These are phyloP conservation scores for Penicillium diatomitis DNA, from an alignment of 495 filamentous ascomycete species.

Conservation along the genomic window DNA sequence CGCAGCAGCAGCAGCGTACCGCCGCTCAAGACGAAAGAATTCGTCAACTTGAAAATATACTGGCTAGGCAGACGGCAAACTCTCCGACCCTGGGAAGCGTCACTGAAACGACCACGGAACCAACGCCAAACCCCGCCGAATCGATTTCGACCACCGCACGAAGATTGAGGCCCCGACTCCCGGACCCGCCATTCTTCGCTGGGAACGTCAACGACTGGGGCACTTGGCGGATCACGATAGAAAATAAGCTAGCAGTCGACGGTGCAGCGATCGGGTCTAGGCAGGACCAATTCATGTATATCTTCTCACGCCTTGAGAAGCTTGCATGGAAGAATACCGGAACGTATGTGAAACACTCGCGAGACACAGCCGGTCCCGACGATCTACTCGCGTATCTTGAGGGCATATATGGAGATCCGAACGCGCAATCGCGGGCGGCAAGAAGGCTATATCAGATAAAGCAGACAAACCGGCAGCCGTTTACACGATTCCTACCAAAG, in stretches of 20 bases:
- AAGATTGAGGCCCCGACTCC: neutral
- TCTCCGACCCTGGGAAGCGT: too few species aligned
- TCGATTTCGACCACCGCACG: too few species aligned
- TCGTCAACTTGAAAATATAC: too few species aligned
- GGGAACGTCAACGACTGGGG: conserved; percentile 1
- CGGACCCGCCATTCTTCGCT: neutral
- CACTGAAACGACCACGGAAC: too few species aligned
- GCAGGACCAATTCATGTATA: neutral
- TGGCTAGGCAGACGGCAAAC: too few species aligned
- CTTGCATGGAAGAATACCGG: conserved; percentile 1
- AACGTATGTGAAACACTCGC: neutral
- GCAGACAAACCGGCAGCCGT: neutral
- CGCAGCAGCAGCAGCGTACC: too few species aligned
- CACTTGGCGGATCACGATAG: neutral
- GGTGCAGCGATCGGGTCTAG: neutral
- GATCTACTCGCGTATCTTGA: neutral
- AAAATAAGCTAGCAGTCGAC: neutral
- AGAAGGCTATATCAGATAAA: conserved; percentile 1
- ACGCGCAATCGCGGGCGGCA: neutral
- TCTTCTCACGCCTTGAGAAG: conserved; percentile 1
- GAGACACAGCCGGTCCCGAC: neutral
- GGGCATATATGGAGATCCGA: conserved; percentile 1
- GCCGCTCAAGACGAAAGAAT: too few species aligned
- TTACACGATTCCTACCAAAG: neutral
- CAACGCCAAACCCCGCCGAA: too few species aligned